Evolutionary conservation across 805 yeast species (phyloP), one percentile per base, ranked within the genome.

Genomic region (Kodamaea sagamina): DNA sequence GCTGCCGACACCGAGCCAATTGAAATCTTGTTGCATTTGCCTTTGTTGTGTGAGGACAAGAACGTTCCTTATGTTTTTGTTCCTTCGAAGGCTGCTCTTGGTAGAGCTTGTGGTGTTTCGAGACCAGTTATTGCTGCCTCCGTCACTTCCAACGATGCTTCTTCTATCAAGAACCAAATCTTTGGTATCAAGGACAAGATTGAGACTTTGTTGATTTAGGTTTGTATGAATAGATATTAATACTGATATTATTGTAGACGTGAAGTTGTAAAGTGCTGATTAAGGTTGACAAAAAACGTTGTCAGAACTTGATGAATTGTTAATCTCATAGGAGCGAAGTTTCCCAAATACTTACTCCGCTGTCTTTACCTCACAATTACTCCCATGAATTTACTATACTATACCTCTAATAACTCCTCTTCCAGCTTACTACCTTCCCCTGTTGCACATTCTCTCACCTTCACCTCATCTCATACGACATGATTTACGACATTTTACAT

Each of bases 1-100:
- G 99, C 99, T 55, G 99, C 99, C 60, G 99, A 93, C 68, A 89
- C 99, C 62, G 96, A 90, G 75, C 99, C 99, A 61, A 90, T 93
- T 65, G 99, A 93, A 78, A 92, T 93, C 71, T 83, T 93, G 65
- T 82, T 93, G 72, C 99, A 93, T 70, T 81, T 93, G 70, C 99
- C 99, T 40, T 81, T 93, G 61, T 79, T 93, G 61, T 93, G 99
- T 74, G 99, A 93, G 77, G 99, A 93, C 76, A 93, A 93, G 81
- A 93, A 93, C 78, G 99, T 93, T 56, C 97, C 99, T 52, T 93
- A 93, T 78, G 98, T 93, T 53, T 93, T 93, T 58, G 98, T 93
- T 55, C 97, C 99, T 57, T 89, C 97, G 59, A 92, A 93, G 81
- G 83, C 93, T 64, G 99, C 99, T 52, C 79, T 93, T 61, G 99